Evolutionary conservation across 2,329 filamentous ascomycete genomes (phyloP), one percentile per base, ranked within the genome.

Genomic region (Fusarium longipes): DNA sequence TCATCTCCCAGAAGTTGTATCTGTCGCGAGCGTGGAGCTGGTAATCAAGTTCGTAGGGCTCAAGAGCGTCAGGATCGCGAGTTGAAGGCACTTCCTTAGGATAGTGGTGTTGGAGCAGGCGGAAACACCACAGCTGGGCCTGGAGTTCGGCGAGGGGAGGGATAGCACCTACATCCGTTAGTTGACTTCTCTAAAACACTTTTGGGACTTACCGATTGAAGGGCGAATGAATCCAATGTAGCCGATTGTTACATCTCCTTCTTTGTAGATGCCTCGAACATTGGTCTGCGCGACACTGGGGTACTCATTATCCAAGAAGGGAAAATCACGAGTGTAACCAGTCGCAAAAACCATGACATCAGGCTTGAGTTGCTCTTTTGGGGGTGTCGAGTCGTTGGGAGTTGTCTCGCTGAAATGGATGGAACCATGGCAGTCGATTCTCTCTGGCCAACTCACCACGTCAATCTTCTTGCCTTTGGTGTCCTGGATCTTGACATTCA

Each of bases 221-320:
- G 82, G 83, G 1, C 83, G 77, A 7, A 84, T 75, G 55, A 84
- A 84, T 10, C 83, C 82, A 47, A 84, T 81, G 64, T 81, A 84
- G 4, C 76, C 81, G 0, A 83, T 65, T 0, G 76, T 76, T 2
- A 80, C 73, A 32, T 82, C 77, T 5, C 73, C 73, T 5, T 70
- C 54, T 25, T 75, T 77, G 73, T 87, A 88, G 44, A 89, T 79
- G 18, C 82, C 79, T n/a, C 85, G 82, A 15, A 87, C 82, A 60
- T 83, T 81, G 20, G 81, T 75, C 44, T 86, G 81, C 45, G 81
- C 74, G 8, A 84, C 81, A 7, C 75, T 77, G 0, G 84, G 81
- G 53, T 82, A 83, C 2, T 68, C 68, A 1, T 69, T 62, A 15
- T 74, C 68, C 10, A 84, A 70, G 65, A 83, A 84, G 0, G 68